Conservation (phyloP, 805 yeast genomes). For the Cephaloascus fragrans region DNA sequence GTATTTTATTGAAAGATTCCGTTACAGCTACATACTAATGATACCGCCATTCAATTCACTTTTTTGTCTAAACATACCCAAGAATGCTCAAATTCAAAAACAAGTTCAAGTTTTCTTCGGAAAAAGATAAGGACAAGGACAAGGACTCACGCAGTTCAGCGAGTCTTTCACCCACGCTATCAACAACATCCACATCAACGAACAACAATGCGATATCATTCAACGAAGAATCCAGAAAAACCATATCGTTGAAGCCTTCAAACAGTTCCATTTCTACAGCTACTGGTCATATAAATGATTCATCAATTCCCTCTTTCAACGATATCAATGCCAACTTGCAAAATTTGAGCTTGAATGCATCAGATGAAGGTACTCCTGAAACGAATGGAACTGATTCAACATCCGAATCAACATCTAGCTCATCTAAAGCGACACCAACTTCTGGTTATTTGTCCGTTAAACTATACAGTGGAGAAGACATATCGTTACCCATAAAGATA, state of each 20-base stretch:
- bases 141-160: neutral
- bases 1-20: too few species aligned
- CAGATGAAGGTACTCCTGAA: neutral
- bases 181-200: neutral
- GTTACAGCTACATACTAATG: too few species aligned
- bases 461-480: constrained; percentile 58
- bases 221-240: neutral
- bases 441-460: constrained; percentile 77
- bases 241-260: neutral
- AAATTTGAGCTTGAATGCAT: neutral
- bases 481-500: constrained; percentile 62
- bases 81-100: constrained; percentile 19
- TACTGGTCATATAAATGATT: too few species aligned
- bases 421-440: constrained; percentile 6
- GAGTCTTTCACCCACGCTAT: neutral
- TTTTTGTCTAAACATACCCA: neutral
- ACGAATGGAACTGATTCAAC: neutral
- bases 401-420: neutral
- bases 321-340: neutral
- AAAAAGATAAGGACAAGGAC: constrained; percentile 1
- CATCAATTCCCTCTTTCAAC: neutral
- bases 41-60: too few species aligned
- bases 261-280: neutral
- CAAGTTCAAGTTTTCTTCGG: constrained; percentile 18
- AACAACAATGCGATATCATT: neutral